Percentiles rank a stretch among this genome's conserved stretches.
Conservation (phyloP, 495 filamentous ascomycete species). For the Neohortaea acidophila region DNA sequence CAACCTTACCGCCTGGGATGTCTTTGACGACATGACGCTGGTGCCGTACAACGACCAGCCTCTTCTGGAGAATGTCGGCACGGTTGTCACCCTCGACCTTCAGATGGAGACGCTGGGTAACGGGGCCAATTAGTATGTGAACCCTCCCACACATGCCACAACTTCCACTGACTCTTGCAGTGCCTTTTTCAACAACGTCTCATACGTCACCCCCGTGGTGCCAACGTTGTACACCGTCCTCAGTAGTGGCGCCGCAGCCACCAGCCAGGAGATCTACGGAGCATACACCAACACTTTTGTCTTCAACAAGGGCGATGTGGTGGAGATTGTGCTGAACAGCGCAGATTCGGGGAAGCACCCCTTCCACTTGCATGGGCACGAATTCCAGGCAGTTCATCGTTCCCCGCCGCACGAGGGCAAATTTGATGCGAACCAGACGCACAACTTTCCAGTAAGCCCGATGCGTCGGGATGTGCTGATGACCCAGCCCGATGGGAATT, state of each 20-base stretch:
- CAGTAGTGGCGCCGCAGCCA: slow-evolving; percentile 44
- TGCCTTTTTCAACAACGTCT: slow-evolving; percentile 69
- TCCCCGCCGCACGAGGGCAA: slow-evolving; percentile 34
- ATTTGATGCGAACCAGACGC: slow-evolving; percentile 29
- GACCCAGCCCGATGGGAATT: slow-evolving; percentile 34
- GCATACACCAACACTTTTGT: slow-evolving; percentile 54
- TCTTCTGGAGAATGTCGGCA: slow-evolving; percentile 42
- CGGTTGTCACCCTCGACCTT: slow-evolving; percentile 46
- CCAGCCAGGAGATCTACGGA: slow-evolving; percentile 56
- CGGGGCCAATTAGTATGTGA: slow-evolving; percentile 60
- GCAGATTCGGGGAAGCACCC: slow-evolving; percentile 58
- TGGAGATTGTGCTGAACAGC: slow-evolving; percentile 76
- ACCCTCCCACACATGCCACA: background rate
- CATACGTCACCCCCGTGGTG: slow-evolving; percentile 58
- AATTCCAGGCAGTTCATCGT: slow-evolving; percentile 56
- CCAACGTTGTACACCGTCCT: slow-evolving; percentile 67
- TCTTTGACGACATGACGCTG: slow-evolving; percentile 59
- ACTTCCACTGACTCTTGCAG: slow-evolving; percentile 23
- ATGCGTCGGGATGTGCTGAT: slow-evolving; percentile 45
- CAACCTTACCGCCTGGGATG: slow-evolving; percentile 41
- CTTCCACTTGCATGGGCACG: slow-evolving; percentile 80
- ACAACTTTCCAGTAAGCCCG: slow-evolving; percentile 32
- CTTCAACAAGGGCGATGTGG: slow-evolving; percentile 47
- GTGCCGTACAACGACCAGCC: slow-evolving; percentile 47
- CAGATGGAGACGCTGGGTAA: slow-evolving; percentile 57